Evolutionary conservation across 176 grass and related monocot genomes (phyloP), one percentile per base, ranked within the genome.

Genomic region (Bothriochloa decipiens): DNA sequence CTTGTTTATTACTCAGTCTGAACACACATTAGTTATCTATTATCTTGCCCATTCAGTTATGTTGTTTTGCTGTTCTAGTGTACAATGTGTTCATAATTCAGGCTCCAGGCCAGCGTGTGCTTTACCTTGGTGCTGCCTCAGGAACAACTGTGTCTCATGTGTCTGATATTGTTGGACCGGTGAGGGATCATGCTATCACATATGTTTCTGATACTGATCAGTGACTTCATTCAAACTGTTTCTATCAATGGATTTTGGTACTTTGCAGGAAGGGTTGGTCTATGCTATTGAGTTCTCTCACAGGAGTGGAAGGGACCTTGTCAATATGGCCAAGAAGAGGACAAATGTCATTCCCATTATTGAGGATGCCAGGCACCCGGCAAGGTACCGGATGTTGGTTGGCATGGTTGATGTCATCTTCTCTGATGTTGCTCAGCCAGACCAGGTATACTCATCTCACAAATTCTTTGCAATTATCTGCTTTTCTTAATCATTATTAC

Each of bases 381-480:
- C 89, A 0, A 94, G 74, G 77, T 98, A 98, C 41, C 53, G 92
- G 11, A 93, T 98, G 92, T 63, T 98, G 61, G 95, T 98, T 20
- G 92, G 92, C 78, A 98, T 98, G 92, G 96, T 95, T 75, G 92
- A 98, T 93, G 91, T 93, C 53, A 91, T 98, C 74, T 95, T 98
- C 71, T 98, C 96, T 39, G 96, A 98, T 90, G 96, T 95, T 85
- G 96, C 96, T 22, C 95, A 98, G 73, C 92, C 95, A 69, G 95
- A 95, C 23, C 95, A 98, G 95, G 96, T 95, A 91, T 45, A 22
- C 11, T 14, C 9, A 71, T 23, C 11, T 41, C 37, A 12, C 23
- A 27, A n/a, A 23, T 27, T n/a, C 11, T 5, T 26, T 27, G 50
- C 20, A 16, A 20, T 63, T 33, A 0, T 7, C 5, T 7, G 58